Conservation (phyloP, 2,329 filamentous ascomycete species). For the Colletotrichum sp. region DNA sequence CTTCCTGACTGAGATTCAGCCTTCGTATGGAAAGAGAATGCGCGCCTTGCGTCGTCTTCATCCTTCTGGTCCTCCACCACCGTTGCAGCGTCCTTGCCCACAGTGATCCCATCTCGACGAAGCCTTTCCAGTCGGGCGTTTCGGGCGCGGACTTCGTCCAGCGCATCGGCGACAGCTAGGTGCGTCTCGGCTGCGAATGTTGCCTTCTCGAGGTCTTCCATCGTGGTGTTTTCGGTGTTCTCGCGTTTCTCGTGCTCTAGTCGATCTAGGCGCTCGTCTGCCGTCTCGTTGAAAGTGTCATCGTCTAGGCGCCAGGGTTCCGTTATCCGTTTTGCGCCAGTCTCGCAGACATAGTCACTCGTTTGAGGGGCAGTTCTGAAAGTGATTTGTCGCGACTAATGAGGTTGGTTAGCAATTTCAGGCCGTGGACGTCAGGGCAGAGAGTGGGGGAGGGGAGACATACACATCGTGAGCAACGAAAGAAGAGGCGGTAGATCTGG, state of each 20-base stretch:
- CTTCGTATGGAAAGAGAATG: background rate
- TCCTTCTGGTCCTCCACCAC: background rate
- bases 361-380: background rate
- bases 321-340: background rate
- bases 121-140: background rate
- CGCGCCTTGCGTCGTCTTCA: background rate
- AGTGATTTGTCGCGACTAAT: background rate
- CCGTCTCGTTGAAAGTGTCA: background rate
- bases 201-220: background rate
- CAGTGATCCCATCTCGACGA: background rate
- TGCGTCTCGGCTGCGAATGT: background rate
- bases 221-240: background rate
- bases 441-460: background rate
- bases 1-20: fast-evolving
- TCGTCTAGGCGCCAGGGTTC: background rate
- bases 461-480: background rate
- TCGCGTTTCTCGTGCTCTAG: background rate
- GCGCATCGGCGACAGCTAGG: background rate
- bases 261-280: background rate
- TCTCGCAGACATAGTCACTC: background rate
- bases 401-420: background rate
- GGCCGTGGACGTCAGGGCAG: background rate
- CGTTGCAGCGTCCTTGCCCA: background rate
- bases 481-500: background rate
- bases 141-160: background rate